Percentiles rank a stretch among this genome's conserved stretches.
These are phyloP conservation scores for Przewalskia tangutica DNA, from an alignment of 257 asterid genomes.

Conservation along the genomic window DNA sequence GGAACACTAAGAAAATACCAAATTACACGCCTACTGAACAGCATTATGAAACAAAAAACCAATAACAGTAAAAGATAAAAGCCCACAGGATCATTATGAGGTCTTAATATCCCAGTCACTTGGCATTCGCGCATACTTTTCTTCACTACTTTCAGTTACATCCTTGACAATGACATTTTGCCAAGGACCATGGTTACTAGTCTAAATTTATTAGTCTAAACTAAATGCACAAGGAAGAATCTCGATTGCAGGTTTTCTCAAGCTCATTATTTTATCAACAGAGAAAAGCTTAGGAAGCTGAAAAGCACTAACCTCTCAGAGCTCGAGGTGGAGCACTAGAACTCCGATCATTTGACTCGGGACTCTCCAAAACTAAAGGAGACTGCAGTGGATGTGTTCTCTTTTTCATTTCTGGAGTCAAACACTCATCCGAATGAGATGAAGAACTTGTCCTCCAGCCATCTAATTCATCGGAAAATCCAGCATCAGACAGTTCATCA, in stretches of 20 bases:
- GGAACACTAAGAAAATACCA: background rate
- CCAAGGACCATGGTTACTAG: background rate
- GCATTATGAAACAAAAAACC: background rate
- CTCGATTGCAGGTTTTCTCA: background rate
- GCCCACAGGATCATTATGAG: background rate
- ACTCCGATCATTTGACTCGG: constrained; percentile 22
- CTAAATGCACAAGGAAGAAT: background rate
- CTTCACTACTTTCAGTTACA: background rate
- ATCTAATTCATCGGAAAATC: constrained; percentile 11
- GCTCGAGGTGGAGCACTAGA: constrained; percentile 30
- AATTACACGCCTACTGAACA: background rate
- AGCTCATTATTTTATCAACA: background rate
- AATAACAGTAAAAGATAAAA: background rate
- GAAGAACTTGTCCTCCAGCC: constrained; percentile 16
- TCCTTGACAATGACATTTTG: background rate
- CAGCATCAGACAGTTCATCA: constrained; percentile 11
- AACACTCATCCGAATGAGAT: constrained; percentile 31
- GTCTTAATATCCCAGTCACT: background rate
- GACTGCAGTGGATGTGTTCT: constrained; percentile 17
- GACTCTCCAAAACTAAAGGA: constrained; percentile 33
- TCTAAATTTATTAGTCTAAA: background rate
- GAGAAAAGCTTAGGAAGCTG: background rate
- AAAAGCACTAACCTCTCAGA: constrained; percentile 37
- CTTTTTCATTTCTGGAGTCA: constrained; percentile 31
- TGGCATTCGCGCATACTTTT: background rate